Conservation (phyloP, 768 basidiomycete species). For the Myochromella boudieri region DNA sequence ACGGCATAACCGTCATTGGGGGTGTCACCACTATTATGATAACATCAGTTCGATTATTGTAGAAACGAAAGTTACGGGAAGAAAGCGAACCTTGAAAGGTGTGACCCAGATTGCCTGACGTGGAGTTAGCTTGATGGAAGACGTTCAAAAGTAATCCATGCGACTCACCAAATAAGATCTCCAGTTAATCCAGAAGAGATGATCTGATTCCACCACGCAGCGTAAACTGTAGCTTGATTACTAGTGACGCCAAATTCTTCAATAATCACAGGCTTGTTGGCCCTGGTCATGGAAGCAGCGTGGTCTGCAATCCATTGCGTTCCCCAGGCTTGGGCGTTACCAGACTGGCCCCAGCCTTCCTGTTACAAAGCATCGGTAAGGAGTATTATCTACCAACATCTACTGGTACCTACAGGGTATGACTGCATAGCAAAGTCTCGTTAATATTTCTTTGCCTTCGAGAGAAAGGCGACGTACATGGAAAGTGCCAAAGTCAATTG, state of each 20-base stretch:
- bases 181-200: slow-evolving; percentile 57
- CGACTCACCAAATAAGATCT: slow-evolving; percentile 55
- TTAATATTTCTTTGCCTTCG: background rate
- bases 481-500: slow-evolving; percentile 67
- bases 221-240: slow-evolving; percentile 48
- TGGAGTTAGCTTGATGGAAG: background rate
- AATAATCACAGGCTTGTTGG: slow-evolving; percentile 61
- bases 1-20: slow-evolving; percentile 55
- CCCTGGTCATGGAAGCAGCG: slow-evolving; percentile 44
- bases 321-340: slow-evolving; percentile 49
- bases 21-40: slow-evolving; percentile 42
- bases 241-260: slow-evolving; percentile 66
- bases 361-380: slow-evolving; percentile 20
- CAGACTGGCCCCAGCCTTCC: slow-evolving; percentile 50
- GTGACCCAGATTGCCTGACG: slow-evolving; percentile 36
- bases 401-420: slow-evolving; percentile 28
- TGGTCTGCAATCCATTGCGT: slow-evolving; percentile 65
- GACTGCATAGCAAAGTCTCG: slow-evolving; percentile 23
- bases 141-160: too few species aligned
- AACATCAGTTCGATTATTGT: background rate
- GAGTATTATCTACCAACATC: background rate
- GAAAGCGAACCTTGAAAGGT: slow-evolving; percentile 26
- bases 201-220: slow-evolving; percentile 52
- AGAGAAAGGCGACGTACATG: too few species aligned
- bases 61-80: too few species aligned